Conservation (phyloP, 176 grass and related monocot species). For the Eragrostis curvula region DNA sequence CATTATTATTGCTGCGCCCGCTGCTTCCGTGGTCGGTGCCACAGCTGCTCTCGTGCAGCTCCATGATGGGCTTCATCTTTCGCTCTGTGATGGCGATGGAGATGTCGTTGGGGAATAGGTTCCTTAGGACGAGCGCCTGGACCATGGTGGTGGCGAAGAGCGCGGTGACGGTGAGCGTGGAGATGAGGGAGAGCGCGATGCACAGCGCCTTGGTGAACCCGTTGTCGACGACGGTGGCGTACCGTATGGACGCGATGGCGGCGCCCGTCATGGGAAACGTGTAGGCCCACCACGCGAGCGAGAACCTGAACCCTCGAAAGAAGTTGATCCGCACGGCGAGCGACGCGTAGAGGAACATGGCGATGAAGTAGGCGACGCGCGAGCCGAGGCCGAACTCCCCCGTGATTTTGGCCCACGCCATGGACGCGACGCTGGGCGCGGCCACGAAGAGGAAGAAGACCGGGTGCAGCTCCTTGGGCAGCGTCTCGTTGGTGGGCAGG, state of each 20-base stretch:
- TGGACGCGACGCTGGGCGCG: conserved; percentile 79
- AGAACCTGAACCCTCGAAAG: conserved; percentile 85
- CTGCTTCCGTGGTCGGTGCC: conserved; percentile 12
- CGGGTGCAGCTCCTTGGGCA: conserved; percentile 91
- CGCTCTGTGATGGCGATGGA: conserved; percentile 77
- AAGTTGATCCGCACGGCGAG: conserved; percentile 92
- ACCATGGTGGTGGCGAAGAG: conserved; percentile 63
- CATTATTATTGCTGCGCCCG: conserved; percentile 6
- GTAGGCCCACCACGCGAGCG: conserved; percentile 96
- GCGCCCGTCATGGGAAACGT: conserved; percentile 96
- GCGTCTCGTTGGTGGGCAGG: conserved; percentile 87
- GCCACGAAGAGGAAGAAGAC: conserved; percentile 98
- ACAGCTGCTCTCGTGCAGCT: conserved; percentile 26
- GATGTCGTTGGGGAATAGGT: conserved; percentile 96
- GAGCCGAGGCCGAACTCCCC: conserved; percentile 65
- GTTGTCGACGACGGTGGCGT: conserved; percentile 73
- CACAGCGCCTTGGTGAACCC: conserved; percentile 57
- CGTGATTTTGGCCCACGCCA: conserved; percentile 80
- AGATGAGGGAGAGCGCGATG: conserved; percentile 54
- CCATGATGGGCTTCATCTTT: conserved; percentile 53
- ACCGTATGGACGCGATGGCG: conserved; percentile 72
- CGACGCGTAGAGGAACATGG: conserved; percentile 89
- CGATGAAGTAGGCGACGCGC: conserved; percentile 71
- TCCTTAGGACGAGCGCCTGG: conserved; percentile 64
- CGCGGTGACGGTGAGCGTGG: conserved; percentile 56